These are phyloP conservation scores for Albifimbria verrucaria DNA, from an alignment of 2,329 filamentous ascomycete genomes.

Conservation along the genomic window DNA sequence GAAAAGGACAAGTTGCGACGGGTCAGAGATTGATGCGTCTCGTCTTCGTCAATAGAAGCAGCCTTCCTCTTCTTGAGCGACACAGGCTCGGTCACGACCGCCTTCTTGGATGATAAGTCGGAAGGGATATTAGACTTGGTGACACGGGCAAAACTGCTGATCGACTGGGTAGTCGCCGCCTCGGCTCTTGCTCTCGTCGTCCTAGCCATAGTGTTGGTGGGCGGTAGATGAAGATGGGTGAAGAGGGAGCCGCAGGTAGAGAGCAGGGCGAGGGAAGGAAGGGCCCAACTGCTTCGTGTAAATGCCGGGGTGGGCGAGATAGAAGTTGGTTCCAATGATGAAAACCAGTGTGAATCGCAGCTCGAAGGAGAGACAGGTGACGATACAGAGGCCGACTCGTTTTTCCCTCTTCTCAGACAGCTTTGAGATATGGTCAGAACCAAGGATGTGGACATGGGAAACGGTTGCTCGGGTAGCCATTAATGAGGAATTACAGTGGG, in stretches of 20 bases:
- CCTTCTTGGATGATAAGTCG: slow-evolving; percentile 31
- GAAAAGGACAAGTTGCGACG: slow-evolving; percentile 27
- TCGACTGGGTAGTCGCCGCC: slow-evolving; percentile 23
- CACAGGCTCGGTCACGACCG: slow-evolving; percentile 20
- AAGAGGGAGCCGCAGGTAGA: not conserved
- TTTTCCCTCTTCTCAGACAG: too few relatives aligned
- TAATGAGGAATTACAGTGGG: not conserved
- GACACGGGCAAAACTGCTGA: slow-evolving; percentile 44
- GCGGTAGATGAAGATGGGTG: not conserved
- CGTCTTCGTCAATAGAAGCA: slow-evolving; percentile 17
- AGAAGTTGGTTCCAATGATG: too few relatives aligned
- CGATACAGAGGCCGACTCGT: too few relatives aligned
- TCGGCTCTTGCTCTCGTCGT: slow-evolving; percentile 19
- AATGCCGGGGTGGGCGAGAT: too few relatives aligned
- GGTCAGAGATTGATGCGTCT: slow-evolving; percentile 15
- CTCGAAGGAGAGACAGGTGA: too few relatives aligned
- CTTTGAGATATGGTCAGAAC: too few relatives aligned
- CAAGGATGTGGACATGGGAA: too few relatives aligned
- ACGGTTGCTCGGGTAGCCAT: not conserved
- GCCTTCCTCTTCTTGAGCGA: slow-evolving; percentile 37
- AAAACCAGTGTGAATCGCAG: too few relatives aligned
- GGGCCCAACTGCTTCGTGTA: not conserved
- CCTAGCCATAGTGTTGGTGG: slow-evolving; percentile 18
- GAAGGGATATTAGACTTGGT: slow-evolving; percentile 36
- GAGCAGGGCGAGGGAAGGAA: not conserved